phyloP scores from a whole-genome alignment of 164 flowering plant genomes.

The Taxillus chinensis region DNA sequence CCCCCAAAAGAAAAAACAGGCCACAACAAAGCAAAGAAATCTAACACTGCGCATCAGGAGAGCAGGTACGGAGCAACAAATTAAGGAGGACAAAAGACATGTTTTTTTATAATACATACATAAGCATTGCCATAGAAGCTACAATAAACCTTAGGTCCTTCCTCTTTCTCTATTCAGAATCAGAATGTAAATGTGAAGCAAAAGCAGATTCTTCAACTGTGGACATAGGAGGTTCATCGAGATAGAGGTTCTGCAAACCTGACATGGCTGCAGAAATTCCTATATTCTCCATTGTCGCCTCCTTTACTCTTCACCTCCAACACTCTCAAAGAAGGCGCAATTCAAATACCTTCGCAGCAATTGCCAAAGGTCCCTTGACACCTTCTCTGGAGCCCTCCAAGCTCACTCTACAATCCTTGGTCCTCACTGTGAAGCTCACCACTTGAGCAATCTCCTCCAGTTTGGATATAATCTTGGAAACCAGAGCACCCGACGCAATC shows the following conservation, averaged over 20 bases:
- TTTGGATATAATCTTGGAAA: conserved; percentile 57
- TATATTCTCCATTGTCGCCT: conserved; percentile 69
- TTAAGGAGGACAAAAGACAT: neutral
- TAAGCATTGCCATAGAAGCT: conserved; percentile 9
- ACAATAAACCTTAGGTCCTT: conserved; percentile 13
- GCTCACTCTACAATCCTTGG: conserved; percentile 67
- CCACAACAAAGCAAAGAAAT: neutral
- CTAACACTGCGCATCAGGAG: neutral
- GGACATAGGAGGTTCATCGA: conserved; percentile 4
- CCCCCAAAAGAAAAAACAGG: conserved; percentile 1
- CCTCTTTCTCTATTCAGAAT: conserved; percentile 32
- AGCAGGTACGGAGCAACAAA: neutral
- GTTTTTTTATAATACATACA: neutral
- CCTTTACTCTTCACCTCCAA: conserved; percentile 86
- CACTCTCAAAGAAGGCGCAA: conserved; percentile 62
- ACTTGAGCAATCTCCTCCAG: conserved; percentile 80
- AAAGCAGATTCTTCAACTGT: conserved; percentile 18
- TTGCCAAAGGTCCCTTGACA: conserved; percentile 63
- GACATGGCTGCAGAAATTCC: conserved; percentile 67
- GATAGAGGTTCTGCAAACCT: conserved; percentile 34
- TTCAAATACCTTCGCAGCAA: conserved; percentile 84
- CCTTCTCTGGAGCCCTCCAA: conserved; percentile 73
- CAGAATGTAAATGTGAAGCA: conserved; percentile 32
- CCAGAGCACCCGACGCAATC: conserved; percentile 61
- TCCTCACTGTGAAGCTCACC: conserved; percentile 76